Conservation (phyloP, 139 green algal genomes). For the Tetraselmis striata region DNA sequence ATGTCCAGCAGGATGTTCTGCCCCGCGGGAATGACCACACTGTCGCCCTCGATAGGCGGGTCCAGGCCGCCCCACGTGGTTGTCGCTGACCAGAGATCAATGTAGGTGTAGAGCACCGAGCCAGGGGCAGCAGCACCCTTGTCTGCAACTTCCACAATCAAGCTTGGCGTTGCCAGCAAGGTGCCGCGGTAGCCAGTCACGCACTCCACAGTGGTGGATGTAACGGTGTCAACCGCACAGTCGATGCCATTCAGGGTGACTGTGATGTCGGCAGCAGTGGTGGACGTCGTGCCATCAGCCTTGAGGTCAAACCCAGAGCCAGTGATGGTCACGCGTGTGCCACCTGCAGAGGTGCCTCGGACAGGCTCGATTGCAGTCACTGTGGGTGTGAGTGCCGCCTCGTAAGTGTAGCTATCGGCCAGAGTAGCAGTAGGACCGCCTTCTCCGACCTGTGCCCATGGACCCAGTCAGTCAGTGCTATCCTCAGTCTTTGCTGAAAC, state of each 20-base stretch:
- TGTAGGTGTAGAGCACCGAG: slow-evolving; percentile 10
- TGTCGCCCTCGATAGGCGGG: slow-evolving; percentile 30
- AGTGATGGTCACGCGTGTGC: slow-evolving; percentile 34
- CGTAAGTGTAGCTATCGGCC: slow-evolving; percentile 17
- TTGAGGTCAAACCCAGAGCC: neutral
- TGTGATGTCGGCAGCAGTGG: neutral
- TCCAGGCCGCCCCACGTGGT: slow-evolving; percentile 52
- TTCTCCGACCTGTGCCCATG: too few species aligned
- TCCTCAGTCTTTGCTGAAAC: too few species aligned
- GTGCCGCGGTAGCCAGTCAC: neutral
- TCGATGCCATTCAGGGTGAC: slow-evolving; percentile 15
- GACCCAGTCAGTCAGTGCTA: too few species aligned
- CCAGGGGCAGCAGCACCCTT: neutral
- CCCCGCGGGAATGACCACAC: slow-evolving; percentile 23
- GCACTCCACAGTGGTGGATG: neutral
- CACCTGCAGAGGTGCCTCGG: slow-evolving; percentile 44
- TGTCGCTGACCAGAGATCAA: slow-evolving; percentile 37
- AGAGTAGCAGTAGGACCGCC: neutral
- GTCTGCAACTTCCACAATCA: neutral
- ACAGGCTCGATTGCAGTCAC: slow-evolving; percentile 22
- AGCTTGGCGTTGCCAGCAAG: neutral
- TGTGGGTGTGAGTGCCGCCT: slow-evolving; percentile 26
- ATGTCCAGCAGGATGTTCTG: slow-evolving; percentile 52
- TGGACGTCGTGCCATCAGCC: neutral
- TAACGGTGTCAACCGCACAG: slow-evolving; percentile 8